Conservation (phyloP, 306 rosid species). For the Fagus sylvatica region DNA sequence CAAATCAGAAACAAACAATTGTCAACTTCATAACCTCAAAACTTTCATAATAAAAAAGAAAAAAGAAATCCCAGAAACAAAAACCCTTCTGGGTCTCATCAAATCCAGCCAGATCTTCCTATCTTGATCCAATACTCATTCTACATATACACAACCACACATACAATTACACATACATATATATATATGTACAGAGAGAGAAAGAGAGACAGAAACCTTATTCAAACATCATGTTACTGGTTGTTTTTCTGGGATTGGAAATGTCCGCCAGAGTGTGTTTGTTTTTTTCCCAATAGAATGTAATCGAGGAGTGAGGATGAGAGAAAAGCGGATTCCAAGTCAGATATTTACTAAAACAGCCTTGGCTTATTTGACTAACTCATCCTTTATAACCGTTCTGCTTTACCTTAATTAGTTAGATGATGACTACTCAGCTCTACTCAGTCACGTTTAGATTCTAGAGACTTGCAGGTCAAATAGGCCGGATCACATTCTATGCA, state of each 20-base stretch:
- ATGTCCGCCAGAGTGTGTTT: not conserved
- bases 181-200: not conserved
- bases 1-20: not conserved
- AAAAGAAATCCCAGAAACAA: not conserved
- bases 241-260: not conserved
- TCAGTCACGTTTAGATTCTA: no score
- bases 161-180: not conserved
- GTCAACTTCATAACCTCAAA: not conserved
- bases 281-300: not conserved
- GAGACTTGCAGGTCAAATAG: no score
- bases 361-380: not conserved
- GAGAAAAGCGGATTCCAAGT: not conserved
- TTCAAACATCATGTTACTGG: not conserved
- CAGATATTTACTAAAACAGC: not conserved
- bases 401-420: no score
- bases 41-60: not conserved
- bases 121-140: not conserved
- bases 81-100: not conserved
- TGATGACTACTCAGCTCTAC: no score
- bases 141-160: not conserved
- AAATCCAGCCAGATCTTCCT: constrained; percentile 18
- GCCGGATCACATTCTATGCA: no score
- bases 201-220: not conserved
- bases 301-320: not conserved
- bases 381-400: no score